Evolutionary conservation across 2,329 filamentous ascomycete species (phyloP), one percentile per base, ranked within the genome.

Genomic region (Hymenoscyphus fraxineus): DNA sequence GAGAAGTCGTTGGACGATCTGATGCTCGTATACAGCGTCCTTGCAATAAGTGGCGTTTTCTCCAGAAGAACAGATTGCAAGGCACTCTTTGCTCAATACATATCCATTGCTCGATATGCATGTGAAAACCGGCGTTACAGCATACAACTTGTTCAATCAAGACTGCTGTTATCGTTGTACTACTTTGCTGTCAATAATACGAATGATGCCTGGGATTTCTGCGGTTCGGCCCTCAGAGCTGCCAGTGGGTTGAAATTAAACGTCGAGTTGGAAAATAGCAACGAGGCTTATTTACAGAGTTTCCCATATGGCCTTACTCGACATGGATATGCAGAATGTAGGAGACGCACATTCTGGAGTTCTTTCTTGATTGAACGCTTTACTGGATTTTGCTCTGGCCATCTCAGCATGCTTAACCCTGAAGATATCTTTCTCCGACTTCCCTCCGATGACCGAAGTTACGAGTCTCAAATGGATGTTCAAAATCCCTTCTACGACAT

Each of bases 281-380:
- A 77, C 1, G 81, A 83, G 59, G 76, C 71, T 2, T 66, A 66
- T 16, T 67, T 77, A 15, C 71, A 76, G n/a, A 71, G 72, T 0
- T 83, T 80, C 61, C 85, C 85, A 4, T 87, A 85, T 71, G 84
- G 81, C 22, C 79, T 90, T 67, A 84, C 82, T 69, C 81, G 80
- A 64, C 76, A 77, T 59, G 85, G 83, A 38, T 83, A 88, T 69
- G 82, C 83, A 31, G 90, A 93, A 76, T 88, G 87, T 70, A 82
- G 86, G 65, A 82, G 89, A 67, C 81, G 90, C 63, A 91, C 88
- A 0, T 88, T 91, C 71, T 93, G 89, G 89, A 85, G 86, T 35
- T 83, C 86, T 60, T 90, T 88, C 69, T 78, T 91, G 69, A 82
- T 90, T 74, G 90, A 92, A 76, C 83, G 88, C 58, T 84, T 88